These are phyloP conservation scores for Ustilago crameri DNA, from an alignment of 1,284 basidiomycete genomes.

Conservation along the genomic window DNA sequence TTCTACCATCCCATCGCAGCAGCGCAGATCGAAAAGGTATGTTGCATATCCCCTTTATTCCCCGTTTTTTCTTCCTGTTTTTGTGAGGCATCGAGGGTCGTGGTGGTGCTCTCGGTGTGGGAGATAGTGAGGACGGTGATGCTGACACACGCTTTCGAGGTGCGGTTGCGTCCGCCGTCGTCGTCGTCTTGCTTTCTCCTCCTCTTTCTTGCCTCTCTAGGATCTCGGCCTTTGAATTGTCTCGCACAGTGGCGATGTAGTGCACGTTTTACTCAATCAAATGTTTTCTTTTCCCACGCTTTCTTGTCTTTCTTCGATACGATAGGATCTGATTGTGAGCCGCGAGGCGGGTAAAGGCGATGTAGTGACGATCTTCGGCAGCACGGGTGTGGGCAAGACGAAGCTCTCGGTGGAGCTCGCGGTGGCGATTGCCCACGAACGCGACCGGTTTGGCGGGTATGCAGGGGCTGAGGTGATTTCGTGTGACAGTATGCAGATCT, in stretches of 20 bases:
- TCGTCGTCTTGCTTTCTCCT: constrained; percentile 1
- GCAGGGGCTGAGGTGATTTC: constrained; percentile 77
- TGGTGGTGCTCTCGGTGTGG: too few relatives aligned
- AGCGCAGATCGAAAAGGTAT: constrained; percentile 64
- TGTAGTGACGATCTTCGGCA: constrained; percentile 84
- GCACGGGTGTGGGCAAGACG: constrained; percentile 96
- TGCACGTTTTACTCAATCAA: constrained; percentile 3
- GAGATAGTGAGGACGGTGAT: constrained; percentile 16
- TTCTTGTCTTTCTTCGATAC: background rate
- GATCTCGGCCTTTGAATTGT: constrained; percentile 41
- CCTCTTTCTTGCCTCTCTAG: constrained; percentile 4
- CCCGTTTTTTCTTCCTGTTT: background rate
- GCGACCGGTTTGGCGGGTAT: constrained; percentile 5
- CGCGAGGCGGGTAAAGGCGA: too few relatives aligned
- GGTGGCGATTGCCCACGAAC: constrained; percentile 69
- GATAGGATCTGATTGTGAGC: too few relatives aligned
- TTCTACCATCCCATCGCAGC: constrained; percentile 70
- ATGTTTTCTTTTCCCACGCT: background rate
- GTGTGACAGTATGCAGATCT: constrained; percentile 98
- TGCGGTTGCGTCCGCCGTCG: constrained; percentile 6
- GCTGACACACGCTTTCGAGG: constrained; percentile 19
- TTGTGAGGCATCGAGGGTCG: background rate
- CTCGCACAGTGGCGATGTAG: background rate
- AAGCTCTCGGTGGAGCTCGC: constrained; percentile 90
- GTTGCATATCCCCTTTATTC: constrained; percentile 5